Base-by-base conservation (phyloP, 1,284 basidiomycete genomes). In the Apiotrichum sp. region DNA sequence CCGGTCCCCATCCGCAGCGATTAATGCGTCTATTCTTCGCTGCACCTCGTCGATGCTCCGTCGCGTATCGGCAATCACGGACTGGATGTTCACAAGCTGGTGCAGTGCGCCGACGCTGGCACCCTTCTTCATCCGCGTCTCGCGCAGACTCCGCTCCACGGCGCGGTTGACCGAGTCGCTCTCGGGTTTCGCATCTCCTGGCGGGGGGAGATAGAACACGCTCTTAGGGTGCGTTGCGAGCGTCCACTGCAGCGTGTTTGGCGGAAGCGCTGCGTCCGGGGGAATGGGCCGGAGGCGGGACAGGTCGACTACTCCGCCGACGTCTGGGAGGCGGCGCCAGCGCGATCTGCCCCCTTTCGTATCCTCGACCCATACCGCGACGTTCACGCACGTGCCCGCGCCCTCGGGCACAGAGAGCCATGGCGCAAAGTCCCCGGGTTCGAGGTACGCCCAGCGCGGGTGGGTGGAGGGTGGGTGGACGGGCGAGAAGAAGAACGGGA, bases 61-160 rank as follows among this genome's bases (percentile, higher is more conserved):
- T 64, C 84, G 76, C n/a, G 83, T 85, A 64, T 89, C 88, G 36
- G 78, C 67, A 52, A 91, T 82, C 51, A 81, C 82, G 29, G 83
- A 78, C 65, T 89, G 87, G 35, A 89, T 70, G 52, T 82, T 84
- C 41, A 84, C 84, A 33, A 91, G 77, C 74, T 74, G 70, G 52
- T 74, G 70, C 6, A 78, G 52, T 1, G 62, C 68, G 7, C 72
- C 72, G 3, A 75, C 58, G 0, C 66, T 69, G 6, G 66, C 59
- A 8, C 74, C 73, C 47, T 70, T 68, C 62, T 73, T 71, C 75
- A 76, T 76, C 38, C 69, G 62, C 7, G 74, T 76, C 53, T 78
- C 75, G 33, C 73, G 56, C 61, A 74, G 49, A 45, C 71, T 74
- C 10, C 71, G 61, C 57, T 73, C 69, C 44, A 76, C 62, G 7